A percentile compares a stretch with the other conserved stretches of the same genome.
These are phyloP conservation scores for Pseudozyma tsukubaensis DNA, from an alignment of 1,284 basidiomycete species.

Conservation along the genomic window DNA sequence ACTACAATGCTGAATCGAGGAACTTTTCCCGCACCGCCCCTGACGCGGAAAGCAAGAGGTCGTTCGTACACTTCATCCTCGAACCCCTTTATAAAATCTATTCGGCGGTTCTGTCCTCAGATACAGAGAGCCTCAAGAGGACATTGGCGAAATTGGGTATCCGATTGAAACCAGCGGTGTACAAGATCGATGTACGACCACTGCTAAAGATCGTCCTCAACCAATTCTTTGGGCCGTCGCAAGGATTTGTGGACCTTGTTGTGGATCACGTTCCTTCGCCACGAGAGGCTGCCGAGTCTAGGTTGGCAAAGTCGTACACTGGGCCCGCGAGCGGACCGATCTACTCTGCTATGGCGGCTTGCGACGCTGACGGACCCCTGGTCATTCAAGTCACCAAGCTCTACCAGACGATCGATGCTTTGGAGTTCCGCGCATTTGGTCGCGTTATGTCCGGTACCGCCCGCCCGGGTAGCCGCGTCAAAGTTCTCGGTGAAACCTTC, in stretches of 20 bases:
- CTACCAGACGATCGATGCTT: constrained; percentile 94
- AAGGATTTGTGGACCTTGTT: constrained; percentile 92
- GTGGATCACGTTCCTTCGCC: constrained; percentile 89
- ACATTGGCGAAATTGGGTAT: constrained; percentile 87
- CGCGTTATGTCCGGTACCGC: constrained; percentile 92
- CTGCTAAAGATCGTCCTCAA: constrained; percentile 91
- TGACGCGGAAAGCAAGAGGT: constrained; percentile 83
- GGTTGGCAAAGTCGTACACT: constrained; percentile 72
- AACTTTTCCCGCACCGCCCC: constrained; percentile 88
- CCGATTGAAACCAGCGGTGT: constrained; percentile 88
- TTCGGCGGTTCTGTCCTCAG: constrained; percentile 89
- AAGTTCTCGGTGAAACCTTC: constrained; percentile 97
- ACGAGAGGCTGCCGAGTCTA: constrained; percentile 76
- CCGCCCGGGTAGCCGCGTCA: constrained; percentile 82
- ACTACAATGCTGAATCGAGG: constrained; percentile 82
- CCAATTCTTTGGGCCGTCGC: constrained; percentile 89
- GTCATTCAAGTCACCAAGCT: constrained; percentile 94
- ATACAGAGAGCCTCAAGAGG: constrained; percentile 82
- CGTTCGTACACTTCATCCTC: constrained; percentile 95
- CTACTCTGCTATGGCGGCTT: constrained; percentile 82
- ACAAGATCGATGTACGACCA: constrained; percentile 97
- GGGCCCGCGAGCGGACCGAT: constrained; percentile 42
- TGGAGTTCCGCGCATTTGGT: constrained; percentile 94
- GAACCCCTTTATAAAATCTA: constrained; percentile 98
- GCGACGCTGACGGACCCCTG: constrained; percentile 85